Percentiles rank a stretch among this genome's conserved stretches.
phyloP scores from a whole-genome alignment of 2,329 filamentous ascomycete genomes.

The Monosporascus ibericus region DNA sequence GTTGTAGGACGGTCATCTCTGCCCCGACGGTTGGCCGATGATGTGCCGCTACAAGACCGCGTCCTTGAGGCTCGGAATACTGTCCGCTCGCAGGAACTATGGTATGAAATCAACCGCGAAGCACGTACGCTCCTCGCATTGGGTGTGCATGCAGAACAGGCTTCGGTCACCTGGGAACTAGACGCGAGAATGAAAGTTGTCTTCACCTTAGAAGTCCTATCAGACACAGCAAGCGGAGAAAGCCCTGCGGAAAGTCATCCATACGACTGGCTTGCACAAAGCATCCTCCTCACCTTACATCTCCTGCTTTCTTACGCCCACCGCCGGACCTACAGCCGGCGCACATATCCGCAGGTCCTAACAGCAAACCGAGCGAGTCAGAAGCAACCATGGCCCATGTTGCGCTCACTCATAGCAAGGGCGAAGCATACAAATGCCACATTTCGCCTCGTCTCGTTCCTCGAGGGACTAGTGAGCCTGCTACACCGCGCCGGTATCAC shows the following conservation, averaged over 20 bases:
- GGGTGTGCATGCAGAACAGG: conserved; percentile 58
- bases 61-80: conserved; percentile 74
- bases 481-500: conserved; percentile 41
- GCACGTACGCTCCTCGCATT: conserved; percentile 66
- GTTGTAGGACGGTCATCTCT: conserved; percentile 52
- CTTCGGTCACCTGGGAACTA: conserved; percentile 49
- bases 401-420: conserved; percentile 47
- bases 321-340: conserved; percentile 62
- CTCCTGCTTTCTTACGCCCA: conserved; percentile 77
- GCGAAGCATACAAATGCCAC: conserved; percentile 38
- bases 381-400: conserved; percentile 40
- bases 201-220: conserved; percentile 60
- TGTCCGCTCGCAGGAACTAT: conserved; percentile 79
- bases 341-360: conserved; percentile 50
- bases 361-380: conserved; percentile 30
- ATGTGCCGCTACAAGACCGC: conserved; percentile 57
- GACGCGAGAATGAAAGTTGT: conserved; percentile 51
- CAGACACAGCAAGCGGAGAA: conserved; percentile 32
- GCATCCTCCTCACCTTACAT: conserved; percentile 61
- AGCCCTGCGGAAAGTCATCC: conserved; percentile 27
- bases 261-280: conserved; percentile 53
- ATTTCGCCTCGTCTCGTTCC: conserved; percentile 31
- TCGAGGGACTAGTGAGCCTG: conserved; percentile 36
- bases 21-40: conserved; percentile 47
- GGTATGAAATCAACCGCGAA: conserved; percentile 83